A percentile compares a stretch with the other conserved stretches of the same genome.
Evolutionary conservation across 441 rosid genomes (phyloP).

Genomic region (Flueggea neowawraea): DNA sequence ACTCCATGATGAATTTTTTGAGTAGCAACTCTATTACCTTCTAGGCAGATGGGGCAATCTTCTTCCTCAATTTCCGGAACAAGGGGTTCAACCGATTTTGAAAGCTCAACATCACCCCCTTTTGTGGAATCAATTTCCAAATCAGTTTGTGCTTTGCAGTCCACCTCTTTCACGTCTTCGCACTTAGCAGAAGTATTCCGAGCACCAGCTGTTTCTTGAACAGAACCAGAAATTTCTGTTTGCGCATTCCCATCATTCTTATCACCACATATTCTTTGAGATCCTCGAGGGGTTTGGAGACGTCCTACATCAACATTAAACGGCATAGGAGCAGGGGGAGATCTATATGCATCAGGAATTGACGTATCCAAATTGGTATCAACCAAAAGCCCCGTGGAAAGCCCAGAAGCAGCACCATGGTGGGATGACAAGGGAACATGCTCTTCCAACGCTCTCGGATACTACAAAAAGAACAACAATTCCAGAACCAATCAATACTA

Average conservation of each 20-base stretch:
- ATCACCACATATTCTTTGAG: slow-evolving; percentile 27
- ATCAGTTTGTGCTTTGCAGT: slow-evolving; percentile 37
- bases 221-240: slow-evolving; percentile 38
- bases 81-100: slow-evolving; percentile 40
- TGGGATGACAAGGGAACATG: slow-evolving; percentile 63
- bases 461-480: slow-evolving; percentile 42
- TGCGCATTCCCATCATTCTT: slow-evolving; percentile 42
- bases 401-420: slow-evolving; percentile 39
- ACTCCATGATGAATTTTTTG: not conserved
- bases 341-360: slow-evolving; percentile 67
- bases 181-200: slow-evolving; percentile 41
- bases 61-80: slow-evolving; percentile 56
- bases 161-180: slow-evolving; percentile 45
- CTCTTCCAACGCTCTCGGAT: slow-evolving; percentile 68
- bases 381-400: slow-evolving; percentile 64
- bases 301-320: slow-evolving; percentile 47
- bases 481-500: slow-evolving; percentile 5
- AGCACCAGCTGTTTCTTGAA: slow-evolving; percentile 43
- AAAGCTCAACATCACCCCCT: slow-evolving; percentile 51
- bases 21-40: slow-evolving; percentile 47
- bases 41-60: slow-evolving; percentile 94
- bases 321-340: slow-evolving; percentile 76
- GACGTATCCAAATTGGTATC: slow-evolving; percentile 85
- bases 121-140: slow-evolving; percentile 47
- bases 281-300: slow-evolving; percentile 45